Percentiles rank a stretch among this genome's conserved stretches.
These are phyloP conservation scores for Malus orientalis DNA, from an alignment of 306 rosid species.

Conservation along the genomic window DNA sequence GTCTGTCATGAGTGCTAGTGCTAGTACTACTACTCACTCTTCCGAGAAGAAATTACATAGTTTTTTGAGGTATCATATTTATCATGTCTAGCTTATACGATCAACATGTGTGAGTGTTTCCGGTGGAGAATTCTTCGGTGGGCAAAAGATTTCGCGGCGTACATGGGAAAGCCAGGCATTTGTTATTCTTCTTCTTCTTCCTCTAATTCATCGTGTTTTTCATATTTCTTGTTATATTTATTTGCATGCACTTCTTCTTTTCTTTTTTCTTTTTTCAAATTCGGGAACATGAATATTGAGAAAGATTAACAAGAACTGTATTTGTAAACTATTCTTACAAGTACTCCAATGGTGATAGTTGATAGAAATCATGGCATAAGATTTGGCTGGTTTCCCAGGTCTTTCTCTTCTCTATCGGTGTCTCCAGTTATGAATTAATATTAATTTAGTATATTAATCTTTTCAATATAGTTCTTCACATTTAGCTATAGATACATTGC, in stretches of 20 bases:
- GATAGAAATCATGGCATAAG: constrained; percentile 22
- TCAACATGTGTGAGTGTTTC: constrained; percentile 3
- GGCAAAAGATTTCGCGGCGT: constrained; percentile 43
- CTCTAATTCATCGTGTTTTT: background rate
- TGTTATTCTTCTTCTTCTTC: constrained; percentile 25
- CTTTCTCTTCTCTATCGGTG: background rate
- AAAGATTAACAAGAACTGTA: constrained; percentile 8
- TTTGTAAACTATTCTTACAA: constrained; percentile 24
- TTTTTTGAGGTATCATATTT: constrained; percentile 9
- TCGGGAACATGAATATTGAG: constrained; percentile 17
- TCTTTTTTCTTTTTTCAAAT: constrained; percentile 1
- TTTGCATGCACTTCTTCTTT: background rate
- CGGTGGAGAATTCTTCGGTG: constrained; percentile 40
- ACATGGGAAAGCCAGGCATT: constrained; percentile 98
- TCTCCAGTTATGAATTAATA: background rate
- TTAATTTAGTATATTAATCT: background rate
- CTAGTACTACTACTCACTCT: background rate
- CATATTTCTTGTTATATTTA: background rate
- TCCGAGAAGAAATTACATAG: constrained; percentile 7
- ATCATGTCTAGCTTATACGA: background rate
- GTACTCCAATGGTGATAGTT: constrained; percentile 17
- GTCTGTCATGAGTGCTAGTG: background rate
- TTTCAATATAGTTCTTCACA: background rate
- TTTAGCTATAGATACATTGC: background rate
- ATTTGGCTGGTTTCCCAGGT: constrained; percentile 52